A percentile compares a stretch with the other conserved stretches of the same genome.
phyloP scores from a whole-genome alignment of 1,284 basidiomycete genomes.

The Trichosporon ovoides region DNA sequence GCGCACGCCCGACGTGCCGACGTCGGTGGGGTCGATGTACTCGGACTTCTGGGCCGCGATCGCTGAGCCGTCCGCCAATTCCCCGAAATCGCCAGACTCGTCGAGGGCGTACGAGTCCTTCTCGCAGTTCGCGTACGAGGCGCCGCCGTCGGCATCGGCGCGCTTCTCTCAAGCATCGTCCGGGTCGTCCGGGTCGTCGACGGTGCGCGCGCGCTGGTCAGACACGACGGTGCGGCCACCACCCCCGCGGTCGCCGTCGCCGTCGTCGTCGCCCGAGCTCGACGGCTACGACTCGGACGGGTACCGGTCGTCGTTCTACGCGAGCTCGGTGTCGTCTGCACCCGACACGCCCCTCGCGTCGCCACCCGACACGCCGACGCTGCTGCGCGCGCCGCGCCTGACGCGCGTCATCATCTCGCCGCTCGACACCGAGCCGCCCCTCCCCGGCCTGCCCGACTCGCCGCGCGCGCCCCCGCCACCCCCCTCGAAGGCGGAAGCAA shows the following conservation, averaged over 20 bases:
- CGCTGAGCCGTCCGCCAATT: too few relatives aligned
- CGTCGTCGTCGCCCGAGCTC: neutral
- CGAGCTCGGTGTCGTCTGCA: neutral
- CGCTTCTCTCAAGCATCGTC: too few relatives aligned
- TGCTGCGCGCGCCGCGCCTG: neutral
- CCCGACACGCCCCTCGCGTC: neutral
- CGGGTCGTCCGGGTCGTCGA: too few relatives aligned
- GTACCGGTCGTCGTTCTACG: neutral
- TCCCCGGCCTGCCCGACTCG: neutral
- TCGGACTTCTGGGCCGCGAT: too few relatives aligned
- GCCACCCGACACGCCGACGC: neutral
- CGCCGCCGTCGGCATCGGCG: too few relatives aligned
- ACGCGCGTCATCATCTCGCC: neutral
- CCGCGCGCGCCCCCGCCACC: neutral
- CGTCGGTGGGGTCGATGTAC: too few relatives aligned
- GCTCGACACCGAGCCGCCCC: neutral
- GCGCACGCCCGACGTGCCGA: neutral
- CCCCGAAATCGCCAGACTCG: too few relatives aligned
- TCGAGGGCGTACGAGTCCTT: too few relatives aligned
- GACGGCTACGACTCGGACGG: neutral
- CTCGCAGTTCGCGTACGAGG: too few relatives aligned
- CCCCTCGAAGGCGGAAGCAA: neutral
- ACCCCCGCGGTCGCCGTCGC: too few relatives aligned
- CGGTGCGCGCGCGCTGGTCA: too few relatives aligned
- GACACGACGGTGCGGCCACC: too few relatives aligned